Base-by-base conservation (phyloP, 78 protist genomes). In the Tieghemostelium lacteum region DNA sequence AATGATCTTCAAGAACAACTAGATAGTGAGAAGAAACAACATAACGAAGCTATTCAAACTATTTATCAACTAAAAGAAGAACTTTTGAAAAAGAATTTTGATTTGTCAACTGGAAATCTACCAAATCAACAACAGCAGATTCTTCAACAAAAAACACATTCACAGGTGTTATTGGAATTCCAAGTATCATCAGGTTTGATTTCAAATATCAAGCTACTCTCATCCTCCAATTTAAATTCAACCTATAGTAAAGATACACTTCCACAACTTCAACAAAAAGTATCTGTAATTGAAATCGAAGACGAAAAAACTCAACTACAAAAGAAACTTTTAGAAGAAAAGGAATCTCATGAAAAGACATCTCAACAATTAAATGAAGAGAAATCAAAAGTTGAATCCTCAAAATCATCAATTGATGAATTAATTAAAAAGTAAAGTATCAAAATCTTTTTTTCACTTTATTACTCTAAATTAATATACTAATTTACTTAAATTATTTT, bases 11-110 rank as follows among this genome's bases (percentile, higher is more conserved):
- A 73, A 69, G 34, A 69, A 52, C 28, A 76, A 2, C 29, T 83
- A 12, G 91, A 83, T 42, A 42, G 24, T 3, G 91, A 83, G 31
- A 66, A 66, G 20, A 0, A 24, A 14, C 55, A 69, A 45, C 45
- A 83, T 40, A 40, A 54, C 2, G 16, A 26, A 60, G 40, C 91
- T 20, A 55, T 69, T 22, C 75, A 83, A 28, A 36, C 60, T 0
- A 69, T 83, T 19, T 36, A 55, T 10, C 19, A 83, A 31, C 54
- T 83, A 34, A 83, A 83, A 58, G 71, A 83, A 60, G 91, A 83
- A 60, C 0, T 69, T 10, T 22, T 61, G 1, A 69, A 55, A 14
- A 42, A 42, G 17, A 28, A 67, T 40, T 40, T 40, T 42, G n/a
- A 67, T 12, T 3, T 29, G 3, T 42, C 55, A 26, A 4, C 55